These are phyloP conservation scores for Pleurotus eryngii DNA, from an alignment of 768 basidiomycete genomes.

Conservation along the genomic window DNA sequence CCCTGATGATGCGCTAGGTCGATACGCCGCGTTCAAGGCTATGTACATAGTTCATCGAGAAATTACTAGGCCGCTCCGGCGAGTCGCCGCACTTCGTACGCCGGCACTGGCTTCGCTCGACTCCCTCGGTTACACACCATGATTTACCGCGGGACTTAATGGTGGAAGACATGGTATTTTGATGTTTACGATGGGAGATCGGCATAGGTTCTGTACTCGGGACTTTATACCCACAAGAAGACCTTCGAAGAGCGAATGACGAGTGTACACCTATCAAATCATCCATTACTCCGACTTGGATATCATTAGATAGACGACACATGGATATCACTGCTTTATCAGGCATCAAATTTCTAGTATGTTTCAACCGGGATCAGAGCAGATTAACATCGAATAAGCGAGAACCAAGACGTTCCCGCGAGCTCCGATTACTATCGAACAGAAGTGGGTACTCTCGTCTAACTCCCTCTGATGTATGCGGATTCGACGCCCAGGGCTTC, in stretches of 20 bases:
- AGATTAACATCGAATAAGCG: neutral
- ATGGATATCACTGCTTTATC: neutral
- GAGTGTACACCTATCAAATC: neutral
- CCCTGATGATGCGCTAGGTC: too few relatives aligned
- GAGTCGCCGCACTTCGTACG: neutral
- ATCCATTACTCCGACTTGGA: constrained; percentile 3
- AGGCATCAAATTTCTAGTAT: neutral
- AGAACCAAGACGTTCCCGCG: too few relatives aligned
- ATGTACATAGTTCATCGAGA: neutral
- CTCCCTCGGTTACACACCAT: neutral
- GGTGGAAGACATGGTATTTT: too few relatives aligned
- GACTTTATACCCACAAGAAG: constrained; percentile 6
- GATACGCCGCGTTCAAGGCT: neutral
- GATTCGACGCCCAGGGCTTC: neutral
- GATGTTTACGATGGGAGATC: too few relatives aligned
- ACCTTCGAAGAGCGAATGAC: neutral
- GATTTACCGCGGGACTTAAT: constrained; percentile 4
- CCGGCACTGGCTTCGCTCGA: constrained; percentile 5
- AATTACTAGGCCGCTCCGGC: neutral
- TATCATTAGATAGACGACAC: neutral
- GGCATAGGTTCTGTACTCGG: neutral
- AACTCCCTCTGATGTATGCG: neutral
- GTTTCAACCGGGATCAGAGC: neutral
- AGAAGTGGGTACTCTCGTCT: neutral
- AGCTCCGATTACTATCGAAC: too few relatives aligned